Base-by-base conservation (phyloP, 768 basidiomycete species). In the Suillus discolor region DNA sequence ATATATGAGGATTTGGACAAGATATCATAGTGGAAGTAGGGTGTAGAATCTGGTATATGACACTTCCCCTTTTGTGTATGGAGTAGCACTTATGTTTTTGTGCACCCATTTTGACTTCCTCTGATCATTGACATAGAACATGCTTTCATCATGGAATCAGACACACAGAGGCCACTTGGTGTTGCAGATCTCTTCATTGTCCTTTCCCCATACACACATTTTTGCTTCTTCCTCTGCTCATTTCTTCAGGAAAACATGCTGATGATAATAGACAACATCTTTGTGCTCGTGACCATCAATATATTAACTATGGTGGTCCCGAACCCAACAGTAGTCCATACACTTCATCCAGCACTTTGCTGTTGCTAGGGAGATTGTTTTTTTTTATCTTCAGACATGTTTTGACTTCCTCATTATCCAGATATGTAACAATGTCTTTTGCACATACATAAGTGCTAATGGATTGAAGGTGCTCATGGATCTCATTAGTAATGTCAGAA, bases 41-140 rank as follows among this genome's bases (percentile, higher is more conserved):
- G n/a, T n/a, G n/a, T n/a, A n/a, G n/a, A n/a, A n/a, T n/a, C n/a
- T n/a, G n/a, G n/a, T n/a, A n/a, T n/a, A n/a, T n/a, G n/a, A n/a
- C n/a, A n/a, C n/a, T 59, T 59, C 57, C 11, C 13, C 28, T 59
- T 59, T 59, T 34, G 57, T 59, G 57, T 59, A 59, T 12, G 51
- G 31, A 54, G 51, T 54, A 4, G 51, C 51, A 23, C 51, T 41
- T 41, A 13, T 41, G 41, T 68, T 42, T 54, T 51, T 41, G 20
- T 72, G 61, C 7, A 71, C 64, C 76, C 77, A 80, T 12, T 49
- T 36, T 16, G 62, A 42, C 20, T 66, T 69, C 0, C 63, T 57
- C 0, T 68, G 65, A 65, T 80, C 76, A 70, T 80, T 68, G 42
- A 71, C 78, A 71, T 78, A 78, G 66, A 79, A 80, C 3, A 66